Percentiles rank a stretch among this genome's conserved stretches.
These are phyloP conservation scores for Pinus tabuliformis DNA, from an alignment of 75 land plant genomes.

Conservation along the genomic window DNA sequence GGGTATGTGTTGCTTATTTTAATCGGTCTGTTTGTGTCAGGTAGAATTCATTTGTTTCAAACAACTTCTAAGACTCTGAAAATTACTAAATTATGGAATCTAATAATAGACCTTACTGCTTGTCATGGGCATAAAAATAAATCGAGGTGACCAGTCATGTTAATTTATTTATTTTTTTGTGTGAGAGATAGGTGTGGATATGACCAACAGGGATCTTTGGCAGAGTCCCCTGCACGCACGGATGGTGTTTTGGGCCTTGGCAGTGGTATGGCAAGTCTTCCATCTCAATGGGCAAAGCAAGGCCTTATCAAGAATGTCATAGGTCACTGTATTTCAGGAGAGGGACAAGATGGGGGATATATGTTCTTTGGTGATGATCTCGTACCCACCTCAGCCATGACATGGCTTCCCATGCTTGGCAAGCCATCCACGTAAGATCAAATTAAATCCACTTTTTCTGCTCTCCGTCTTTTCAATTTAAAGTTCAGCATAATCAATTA, in stretches of 20 bases:
- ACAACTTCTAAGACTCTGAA: neutral
- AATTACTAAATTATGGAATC: neutral
- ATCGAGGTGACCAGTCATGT: neutral
- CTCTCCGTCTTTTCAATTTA: neutral
- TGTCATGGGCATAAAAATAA: neutral
- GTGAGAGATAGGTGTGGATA: constrained; percentile 72
- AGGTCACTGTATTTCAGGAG: no score
- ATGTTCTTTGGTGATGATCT: constrained; percentile 64
- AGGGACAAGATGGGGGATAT: constrained; percentile 49
- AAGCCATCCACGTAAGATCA: constrained; percentile 40
- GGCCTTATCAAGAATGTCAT: no score
- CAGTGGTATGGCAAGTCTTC: constrained; percentile 50
- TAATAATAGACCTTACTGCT: neutral
- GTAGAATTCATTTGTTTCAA: neutral
- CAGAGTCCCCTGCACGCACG: constrained; percentile 18
- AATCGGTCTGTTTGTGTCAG: no score
- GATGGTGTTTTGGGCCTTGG: constrained; percentile 91
- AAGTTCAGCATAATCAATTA: neutral
- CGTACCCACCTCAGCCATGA: no score
- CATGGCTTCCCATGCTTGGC: no score
- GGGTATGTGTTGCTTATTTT: constrained; percentile 15
- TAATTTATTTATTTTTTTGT: no score
- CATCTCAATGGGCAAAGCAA: constrained; percentile 47
- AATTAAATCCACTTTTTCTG: neutral
- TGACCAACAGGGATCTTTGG: constrained; percentile 60